Evolutionary conservation across 139 green algal genomes (phyloP).

Genomic region (Haematococcus sp.): DNA sequence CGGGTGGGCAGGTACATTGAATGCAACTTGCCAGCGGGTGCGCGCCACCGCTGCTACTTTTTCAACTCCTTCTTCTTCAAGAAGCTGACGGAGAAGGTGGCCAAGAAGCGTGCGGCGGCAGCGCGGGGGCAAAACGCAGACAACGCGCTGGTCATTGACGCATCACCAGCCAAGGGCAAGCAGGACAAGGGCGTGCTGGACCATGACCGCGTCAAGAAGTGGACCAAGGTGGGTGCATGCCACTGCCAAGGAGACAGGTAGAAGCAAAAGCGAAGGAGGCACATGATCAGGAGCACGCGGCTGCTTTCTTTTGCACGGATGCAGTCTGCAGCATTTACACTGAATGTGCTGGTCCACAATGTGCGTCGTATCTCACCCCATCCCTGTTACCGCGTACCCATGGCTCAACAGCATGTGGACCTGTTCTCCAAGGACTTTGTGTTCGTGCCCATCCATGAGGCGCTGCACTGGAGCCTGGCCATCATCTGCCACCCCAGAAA

Average conservation of each 20-base stretch:
- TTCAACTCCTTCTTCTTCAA: constrained; percentile 95
- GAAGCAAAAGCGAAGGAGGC: too few species aligned
- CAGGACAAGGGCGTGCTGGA: background rate
- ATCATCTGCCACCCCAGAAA: constrained; percentile 77
- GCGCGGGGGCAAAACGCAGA: background rate
- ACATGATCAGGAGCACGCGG: too few species aligned
- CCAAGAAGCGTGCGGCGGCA: background rate
- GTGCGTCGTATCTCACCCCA: too few species aligned
- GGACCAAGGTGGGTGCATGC: constrained; percentile 66
- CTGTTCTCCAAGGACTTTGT: constrained; percentile 85
- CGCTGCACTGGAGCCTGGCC: constrained; percentile 86
- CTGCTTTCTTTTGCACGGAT: too few species aligned
- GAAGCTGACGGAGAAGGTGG: constrained; percentile 72
- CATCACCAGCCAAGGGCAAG: background rate
- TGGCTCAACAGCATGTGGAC: constrained; percentile 55
- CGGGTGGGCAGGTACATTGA: constrained; percentile 48
- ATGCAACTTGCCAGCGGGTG: constrained; percentile 19
- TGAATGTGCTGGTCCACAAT: too few species aligned
- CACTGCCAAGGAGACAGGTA: too few species aligned
- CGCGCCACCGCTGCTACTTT: constrained; percentile 46
- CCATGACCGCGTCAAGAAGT: constrained; percentile 72
- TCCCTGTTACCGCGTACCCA: too few species aligned
- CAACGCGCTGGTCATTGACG: background rate
- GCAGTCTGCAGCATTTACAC: too few species aligned
- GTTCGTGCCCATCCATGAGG: constrained; percentile 88